Conservation (phyloP, 2,329 filamentous ascomycete genomes). For the Macrophomina phaseolina region DNA sequence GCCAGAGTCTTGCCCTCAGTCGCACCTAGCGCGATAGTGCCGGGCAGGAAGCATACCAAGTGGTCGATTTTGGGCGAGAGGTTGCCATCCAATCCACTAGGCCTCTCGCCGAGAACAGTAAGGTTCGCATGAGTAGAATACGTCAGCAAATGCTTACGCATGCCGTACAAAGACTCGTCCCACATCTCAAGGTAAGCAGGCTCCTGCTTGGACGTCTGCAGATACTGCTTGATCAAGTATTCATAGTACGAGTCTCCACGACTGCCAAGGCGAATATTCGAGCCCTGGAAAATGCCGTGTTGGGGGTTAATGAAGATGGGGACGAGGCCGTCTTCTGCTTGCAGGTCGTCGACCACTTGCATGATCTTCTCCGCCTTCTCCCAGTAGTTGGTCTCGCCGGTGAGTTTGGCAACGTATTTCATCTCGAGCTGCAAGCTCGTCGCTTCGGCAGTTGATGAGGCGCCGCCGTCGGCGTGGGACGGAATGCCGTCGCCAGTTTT, state of each 20-base stretch:
- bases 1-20: slow-evolving; percentile 79
- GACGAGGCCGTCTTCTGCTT: slow-evolving; percentile 78
- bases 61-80: slow-evolving; percentile 96
- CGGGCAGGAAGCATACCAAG: slow-evolving; percentile 95
- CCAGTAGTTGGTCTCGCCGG: slow-evolving; percentile 92
- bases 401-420: slow-evolving; percentile 95
- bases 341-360: slow-evolving; percentile 84
- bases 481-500: slow-evolving; percentile 75
- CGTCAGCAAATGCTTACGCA: slow-evolving; percentile 90
- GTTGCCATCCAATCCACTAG: slow-evolving; percentile 68
- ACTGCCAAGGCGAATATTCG: slow-evolving; percentile 90
- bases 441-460: slow-evolving; percentile 92
- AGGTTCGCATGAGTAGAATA: slow-evolving; percentile 82
- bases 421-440: slow-evolving; percentile 93
- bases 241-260: slow-evolving; percentile 98
- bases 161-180: slow-evolving; percentile 81
- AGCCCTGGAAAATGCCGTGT: slow-evolving; percentile 77
- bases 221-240: slow-evolving; percentile 97
- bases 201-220: slow-evolving; percentile 89
- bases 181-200: slow-evolving; percentile 90
- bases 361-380: slow-evolving; percentile 90
- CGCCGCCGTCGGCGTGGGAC: slow-evolving; percentile 83
- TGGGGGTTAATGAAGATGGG: slow-evolving; percentile 89
- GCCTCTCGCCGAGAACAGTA: slow-evolving; percentile 89
- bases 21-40: slow-evolving; percentile 87